Conservation (phyloP, 2,329 filamentous ascomycete genomes). For the Pseudogymnoascus sp. region DNA sequence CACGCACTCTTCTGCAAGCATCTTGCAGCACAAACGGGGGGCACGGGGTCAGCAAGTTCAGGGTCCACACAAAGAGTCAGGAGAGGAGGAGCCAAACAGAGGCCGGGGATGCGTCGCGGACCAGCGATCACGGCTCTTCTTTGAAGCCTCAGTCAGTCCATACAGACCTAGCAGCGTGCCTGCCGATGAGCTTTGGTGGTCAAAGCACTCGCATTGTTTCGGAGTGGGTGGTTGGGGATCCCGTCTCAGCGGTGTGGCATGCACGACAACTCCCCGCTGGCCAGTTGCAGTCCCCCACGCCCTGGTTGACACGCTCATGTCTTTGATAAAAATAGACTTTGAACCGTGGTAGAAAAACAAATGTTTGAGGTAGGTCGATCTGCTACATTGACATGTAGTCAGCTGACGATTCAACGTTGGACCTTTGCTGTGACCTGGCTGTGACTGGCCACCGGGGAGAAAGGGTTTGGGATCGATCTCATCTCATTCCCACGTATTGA, state of each 20-base stretch:
- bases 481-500: slow-evolving; percentile 1
- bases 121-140: neutral
- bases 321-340: slow-evolving; percentile 2
- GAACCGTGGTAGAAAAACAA: neutral
- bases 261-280: neutral
- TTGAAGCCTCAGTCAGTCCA: neutral
- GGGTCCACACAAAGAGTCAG: neutral
- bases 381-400: neutral
- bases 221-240: neutral
- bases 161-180: neutral
- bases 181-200: neutral
- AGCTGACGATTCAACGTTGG: neutral
- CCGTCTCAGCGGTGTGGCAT: slow-evolving; percentile 3
- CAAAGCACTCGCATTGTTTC: slow-evolving; percentile 2
- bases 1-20: neutral
- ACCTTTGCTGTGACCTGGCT: neutral
- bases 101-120: neutral
- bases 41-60: neutral
- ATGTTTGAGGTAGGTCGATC: neutral
- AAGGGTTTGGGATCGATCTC: neutral
- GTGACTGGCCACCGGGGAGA: neutral
- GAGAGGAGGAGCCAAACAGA: neutral
- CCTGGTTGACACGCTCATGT: neutral
- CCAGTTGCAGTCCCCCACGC: neutral
- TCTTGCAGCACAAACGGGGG: neutral